A percentile compares a stretch with the other conserved stretches of the same genome.
These are phyloP conservation scores for Pseudozyma flocculosa DNA, from an alignment of 1,284 basidiomycete genomes.

Conservation along the genomic window DNA sequence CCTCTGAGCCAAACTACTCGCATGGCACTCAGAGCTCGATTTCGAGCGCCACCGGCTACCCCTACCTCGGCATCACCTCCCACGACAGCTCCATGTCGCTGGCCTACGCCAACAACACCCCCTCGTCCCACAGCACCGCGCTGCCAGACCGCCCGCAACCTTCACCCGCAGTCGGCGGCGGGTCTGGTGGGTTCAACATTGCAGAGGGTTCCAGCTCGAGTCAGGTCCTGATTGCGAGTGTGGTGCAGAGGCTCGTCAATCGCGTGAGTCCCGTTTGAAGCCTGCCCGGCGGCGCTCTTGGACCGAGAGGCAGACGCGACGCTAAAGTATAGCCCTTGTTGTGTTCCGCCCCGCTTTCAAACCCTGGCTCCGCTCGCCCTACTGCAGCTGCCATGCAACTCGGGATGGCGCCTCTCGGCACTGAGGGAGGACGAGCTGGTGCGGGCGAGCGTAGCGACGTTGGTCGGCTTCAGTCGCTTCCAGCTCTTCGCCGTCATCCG, in stretches of 20 bases:
- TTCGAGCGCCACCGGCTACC: constrained; percentile 2
- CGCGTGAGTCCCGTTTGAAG: constrained; percentile 15
- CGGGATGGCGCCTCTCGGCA: constrained; percentile 36
- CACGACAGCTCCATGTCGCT: neutral
- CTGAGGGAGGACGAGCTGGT: constrained; percentile 47
- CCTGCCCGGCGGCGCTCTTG: no score
- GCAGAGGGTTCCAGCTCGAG: constrained; percentile 13
- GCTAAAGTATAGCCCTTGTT: no score
- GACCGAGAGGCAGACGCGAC: no score
- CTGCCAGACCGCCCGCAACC: neutral
- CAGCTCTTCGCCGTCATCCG: constrained; percentile 41
- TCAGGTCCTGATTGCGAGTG: constrained; percentile 42
- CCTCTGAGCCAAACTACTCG: neutral
- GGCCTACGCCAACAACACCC: neutral
- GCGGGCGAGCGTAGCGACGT: constrained; percentile 42
- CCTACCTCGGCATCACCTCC: neutral
- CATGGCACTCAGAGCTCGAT: constrained; percentile 2
- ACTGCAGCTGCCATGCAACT: constrained; percentile 45
- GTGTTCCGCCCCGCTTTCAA: no score
- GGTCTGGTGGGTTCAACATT: neutral
- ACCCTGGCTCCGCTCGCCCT: no score
- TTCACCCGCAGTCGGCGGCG: neutral
- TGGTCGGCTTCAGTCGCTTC: constrained; percentile 45
- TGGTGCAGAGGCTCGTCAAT: constrained; percentile 48
- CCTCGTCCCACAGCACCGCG: neutral